Percentiles rank a stretch among this genome's conserved stretches.
phyloP scores from a whole-genome alignment of 2,329 filamentous ascomycete genomes.

The Paraphaeosphaeria sporulosa region DNA sequence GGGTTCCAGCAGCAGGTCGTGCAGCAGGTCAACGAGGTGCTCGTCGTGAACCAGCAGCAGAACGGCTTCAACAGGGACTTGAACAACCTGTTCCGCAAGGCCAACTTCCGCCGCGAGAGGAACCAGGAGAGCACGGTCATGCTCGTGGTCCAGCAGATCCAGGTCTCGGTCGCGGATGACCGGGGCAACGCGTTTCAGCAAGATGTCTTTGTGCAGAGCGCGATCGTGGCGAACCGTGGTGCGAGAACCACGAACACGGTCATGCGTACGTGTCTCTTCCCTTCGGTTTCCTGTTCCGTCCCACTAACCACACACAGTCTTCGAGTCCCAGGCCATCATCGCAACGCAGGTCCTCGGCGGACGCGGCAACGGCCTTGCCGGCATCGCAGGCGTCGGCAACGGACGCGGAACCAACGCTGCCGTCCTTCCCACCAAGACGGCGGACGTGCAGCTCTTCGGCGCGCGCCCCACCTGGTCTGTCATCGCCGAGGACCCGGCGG shows the following conservation, averaged over 20 bases:
- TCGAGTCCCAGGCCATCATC: constrained; percentile 33
- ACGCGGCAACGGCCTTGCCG: constrained; percentile 19
- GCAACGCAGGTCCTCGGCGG: constrained; percentile 36
- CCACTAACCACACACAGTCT: constrained; percentile 22
- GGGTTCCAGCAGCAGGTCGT: constrained; percentile 32
- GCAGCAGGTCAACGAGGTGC: constrained; percentile 38
- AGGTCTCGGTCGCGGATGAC: constrained; percentile 36
- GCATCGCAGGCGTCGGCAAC: constrained; percentile 19
- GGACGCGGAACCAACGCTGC: constrained; percentile 1
- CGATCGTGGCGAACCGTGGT: constrained; percentile 40
- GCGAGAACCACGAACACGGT: constrained; percentile 31
- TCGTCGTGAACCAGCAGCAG: constrained; percentile 39
- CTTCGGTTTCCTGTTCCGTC: not conserved
- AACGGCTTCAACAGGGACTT: constrained; percentile 39
- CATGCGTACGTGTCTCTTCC: constrained; percentile 29
- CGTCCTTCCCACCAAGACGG: constrained; percentile 33
- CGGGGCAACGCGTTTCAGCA: constrained; percentile 32
- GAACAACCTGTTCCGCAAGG: constrained; percentile 44
- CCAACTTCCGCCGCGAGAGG: constrained; percentile 32
- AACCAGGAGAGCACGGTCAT: constrained; percentile 33
- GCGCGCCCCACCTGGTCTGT: constrained; percentile 35
- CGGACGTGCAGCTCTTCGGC: constrained; percentile 36
- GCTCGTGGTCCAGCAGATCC: constrained; percentile 42
- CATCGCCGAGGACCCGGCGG: constrained; percentile 39
- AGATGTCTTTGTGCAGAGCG: constrained; percentile 38